Evolutionary conservation across 352 stramenopile species (phyloP).

Genomic region (Pythium rishiriense): DNA sequence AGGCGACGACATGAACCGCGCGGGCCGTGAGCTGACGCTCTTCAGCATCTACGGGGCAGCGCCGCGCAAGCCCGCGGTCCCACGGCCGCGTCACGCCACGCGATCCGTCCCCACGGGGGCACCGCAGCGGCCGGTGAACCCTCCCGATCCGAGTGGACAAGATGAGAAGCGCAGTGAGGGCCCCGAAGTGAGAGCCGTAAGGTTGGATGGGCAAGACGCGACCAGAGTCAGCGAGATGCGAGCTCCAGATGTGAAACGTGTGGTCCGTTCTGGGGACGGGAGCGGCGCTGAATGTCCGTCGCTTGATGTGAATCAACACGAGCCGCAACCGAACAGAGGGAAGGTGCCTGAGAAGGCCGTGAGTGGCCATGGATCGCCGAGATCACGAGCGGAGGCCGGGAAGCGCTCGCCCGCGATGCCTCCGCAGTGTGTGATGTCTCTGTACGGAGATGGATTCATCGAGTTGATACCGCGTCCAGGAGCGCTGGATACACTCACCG

Average conservation of each 20-base stretch:
- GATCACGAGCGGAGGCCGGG: neutral
- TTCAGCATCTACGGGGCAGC: slow-evolving; percentile 25
- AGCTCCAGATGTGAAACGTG: too few relatives aligned
- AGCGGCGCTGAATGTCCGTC: too few relatives aligned
- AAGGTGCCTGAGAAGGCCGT: neutral
- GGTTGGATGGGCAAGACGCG: too few relatives aligned
- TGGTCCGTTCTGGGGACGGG: too few relatives aligned
- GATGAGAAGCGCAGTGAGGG: too few relatives aligned
- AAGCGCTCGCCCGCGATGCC: neutral
- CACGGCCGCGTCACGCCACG: neutral
- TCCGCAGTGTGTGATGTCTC: slow-evolving; percentile 9
- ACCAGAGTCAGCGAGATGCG: too few relatives aligned
- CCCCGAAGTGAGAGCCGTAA: too few relatives aligned
- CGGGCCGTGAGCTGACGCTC: slow-evolving; percentile 28
- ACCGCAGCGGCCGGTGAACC: neutral
- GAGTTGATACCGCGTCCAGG: slow-evolving; percentile 2
- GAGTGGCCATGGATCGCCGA: neutral
- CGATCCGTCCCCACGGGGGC: too few relatives aligned
- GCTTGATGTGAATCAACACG: neutral
- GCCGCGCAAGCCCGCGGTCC: neutral
- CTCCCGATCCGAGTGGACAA: too few relatives aligned
- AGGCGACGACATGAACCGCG: slow-evolving; percentile 16
- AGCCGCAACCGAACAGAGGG: neutral
- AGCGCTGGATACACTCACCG: neutral
- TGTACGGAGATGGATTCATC: slow-evolving; percentile 25